Conservation (phyloP, 2,329 filamentous ascomycete species). For the Phialophora macrospora region DNA sequence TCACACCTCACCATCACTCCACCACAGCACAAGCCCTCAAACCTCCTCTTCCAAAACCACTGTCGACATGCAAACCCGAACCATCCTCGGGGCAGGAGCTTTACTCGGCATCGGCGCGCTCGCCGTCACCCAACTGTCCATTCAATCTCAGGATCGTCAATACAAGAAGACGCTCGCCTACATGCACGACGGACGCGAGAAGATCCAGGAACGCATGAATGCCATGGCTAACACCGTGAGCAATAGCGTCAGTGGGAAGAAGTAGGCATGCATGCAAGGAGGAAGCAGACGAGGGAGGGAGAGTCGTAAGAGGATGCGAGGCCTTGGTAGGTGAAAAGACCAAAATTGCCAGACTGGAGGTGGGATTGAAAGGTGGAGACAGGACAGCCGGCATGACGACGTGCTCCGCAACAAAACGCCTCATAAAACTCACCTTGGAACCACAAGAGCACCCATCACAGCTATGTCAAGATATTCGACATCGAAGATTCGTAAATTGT, state of each 20-base stretch:
- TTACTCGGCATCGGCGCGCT: constrained; percentile 34
- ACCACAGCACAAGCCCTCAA: not conserved
- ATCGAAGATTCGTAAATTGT: not conserved
- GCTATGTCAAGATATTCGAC: not conserved
- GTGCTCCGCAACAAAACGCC: not conserved
- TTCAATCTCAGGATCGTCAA: constrained; percentile 38
- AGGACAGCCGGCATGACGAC: not conserved
- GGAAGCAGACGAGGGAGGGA: not conserved
- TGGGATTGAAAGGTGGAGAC: not conserved
- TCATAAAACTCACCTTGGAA: not conserved
- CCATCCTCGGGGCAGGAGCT: constrained; percentile 32
- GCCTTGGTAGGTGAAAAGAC: not conserved
- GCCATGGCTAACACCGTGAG: constrained; percentile 18
- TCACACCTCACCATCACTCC: not conserved
- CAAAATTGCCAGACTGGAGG: not conserved
- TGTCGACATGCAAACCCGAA: constrained; percentile 34
- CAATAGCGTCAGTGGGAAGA: constrained; percentile 22
- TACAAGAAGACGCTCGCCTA: constrained; percentile 40
- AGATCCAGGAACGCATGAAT: constrained; percentile 35
- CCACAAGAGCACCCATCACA: not conserved
- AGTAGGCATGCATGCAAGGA: constrained; percentile 7
- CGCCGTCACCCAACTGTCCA: constrained; percentile 36
- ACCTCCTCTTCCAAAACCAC: not conserved
- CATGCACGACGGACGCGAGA: constrained; percentile 39
- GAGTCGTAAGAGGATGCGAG: not conserved